phyloP scores from a whole-genome alignment of 2,329 filamentous ascomycete genomes.

The Neurospora sp. region DNA sequence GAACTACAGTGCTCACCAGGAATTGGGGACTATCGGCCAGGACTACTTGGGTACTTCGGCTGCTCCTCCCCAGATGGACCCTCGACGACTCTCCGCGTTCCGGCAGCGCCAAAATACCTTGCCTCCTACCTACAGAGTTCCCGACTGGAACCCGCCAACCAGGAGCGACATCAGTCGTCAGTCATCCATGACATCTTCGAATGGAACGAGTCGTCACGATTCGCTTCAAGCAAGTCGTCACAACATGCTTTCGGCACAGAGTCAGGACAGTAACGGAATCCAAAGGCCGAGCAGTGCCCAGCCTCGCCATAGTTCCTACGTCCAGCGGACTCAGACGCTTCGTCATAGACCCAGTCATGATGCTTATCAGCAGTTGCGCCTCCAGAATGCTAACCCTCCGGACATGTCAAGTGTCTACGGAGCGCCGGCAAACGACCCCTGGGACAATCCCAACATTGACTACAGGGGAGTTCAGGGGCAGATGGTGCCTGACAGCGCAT shows the following conservation, averaged over 20 bases:
- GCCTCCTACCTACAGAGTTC: slow-evolving; percentile 12
- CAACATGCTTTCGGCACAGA: slow-evolving; percentile 16
- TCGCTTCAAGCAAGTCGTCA: slow-evolving; percentile 16
- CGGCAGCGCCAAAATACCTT: slow-evolving; percentile 10
- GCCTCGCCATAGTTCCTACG: slow-evolving; percentile 11
- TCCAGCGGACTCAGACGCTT: slow-evolving; percentile 13
- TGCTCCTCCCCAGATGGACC: slow-evolving; percentile 17
- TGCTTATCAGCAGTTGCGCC: slow-evolving; percentile 13
- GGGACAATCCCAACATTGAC: slow-evolving; percentile 19
- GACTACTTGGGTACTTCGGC: slow-evolving; percentile 3
- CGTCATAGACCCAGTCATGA: slow-evolving; percentile 26
- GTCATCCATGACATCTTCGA: slow-evolving; percentile 18
- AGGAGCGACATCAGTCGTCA: slow-evolving; percentile 18
- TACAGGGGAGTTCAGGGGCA: slow-evolving; percentile 16
- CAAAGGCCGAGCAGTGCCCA: slow-evolving; percentile 11
- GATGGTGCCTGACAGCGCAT: slow-evolving; percentile 21
- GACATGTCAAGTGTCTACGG: slow-evolving; percentile 20
- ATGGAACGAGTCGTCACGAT: slow-evolving; percentile 21
- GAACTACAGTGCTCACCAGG: slow-evolving; percentile 5
- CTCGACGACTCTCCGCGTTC: slow-evolving; percentile 17
- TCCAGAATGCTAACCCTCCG: slow-evolving; percentile 13
- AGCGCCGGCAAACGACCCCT: slow-evolving; percentile 14
- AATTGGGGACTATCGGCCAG: background rate
- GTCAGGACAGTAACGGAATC: slow-evolving; percentile 9
- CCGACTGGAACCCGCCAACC: slow-evolving; percentile 21